Evolutionary conservation across 345 rosid species (phyloP).

Genomic region (Isatis tinctoria): DNA sequence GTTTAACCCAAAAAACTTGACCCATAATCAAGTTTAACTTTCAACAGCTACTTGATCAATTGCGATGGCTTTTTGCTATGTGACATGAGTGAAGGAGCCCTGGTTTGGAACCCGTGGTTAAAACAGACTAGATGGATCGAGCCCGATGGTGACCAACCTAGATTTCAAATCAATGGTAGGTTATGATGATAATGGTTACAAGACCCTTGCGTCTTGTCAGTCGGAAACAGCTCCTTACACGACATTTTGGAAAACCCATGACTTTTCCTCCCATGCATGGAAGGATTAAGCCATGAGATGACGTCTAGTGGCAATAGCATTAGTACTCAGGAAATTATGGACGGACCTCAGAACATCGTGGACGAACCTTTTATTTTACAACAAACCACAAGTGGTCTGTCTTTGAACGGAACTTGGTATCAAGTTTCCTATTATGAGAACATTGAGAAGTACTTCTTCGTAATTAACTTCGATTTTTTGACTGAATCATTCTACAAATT

Average conservation of each 20-base stretch:
- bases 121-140: not conserved
- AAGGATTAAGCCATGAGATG: not conserved
- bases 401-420: slow-evolving; percentile 11
- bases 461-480: not conserved
- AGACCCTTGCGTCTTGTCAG: not conserved
- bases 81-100: not conserved
- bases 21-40: too few relatives aligned
- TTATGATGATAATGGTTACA: not conserved
- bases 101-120: not conserved
- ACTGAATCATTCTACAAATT: not conserved
- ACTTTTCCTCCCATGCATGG: not conserved
- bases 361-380: not conserved
- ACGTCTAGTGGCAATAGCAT: not conserved
- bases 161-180: not conserved
- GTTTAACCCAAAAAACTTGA: too few relatives aligned
- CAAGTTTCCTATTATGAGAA: not conserved
- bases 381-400: not conserved
- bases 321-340: not conserved
- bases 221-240: not conserved
- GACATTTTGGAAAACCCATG: not conserved
- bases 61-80: not conserved
- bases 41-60: not conserved
- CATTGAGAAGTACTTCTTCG: not conserved
- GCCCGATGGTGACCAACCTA: not conserved
- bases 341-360: too few relatives aligned